phyloP scores from a whole-genome alignment of 345 rosid genomes.

The Aethionema arabicum region DNA sequence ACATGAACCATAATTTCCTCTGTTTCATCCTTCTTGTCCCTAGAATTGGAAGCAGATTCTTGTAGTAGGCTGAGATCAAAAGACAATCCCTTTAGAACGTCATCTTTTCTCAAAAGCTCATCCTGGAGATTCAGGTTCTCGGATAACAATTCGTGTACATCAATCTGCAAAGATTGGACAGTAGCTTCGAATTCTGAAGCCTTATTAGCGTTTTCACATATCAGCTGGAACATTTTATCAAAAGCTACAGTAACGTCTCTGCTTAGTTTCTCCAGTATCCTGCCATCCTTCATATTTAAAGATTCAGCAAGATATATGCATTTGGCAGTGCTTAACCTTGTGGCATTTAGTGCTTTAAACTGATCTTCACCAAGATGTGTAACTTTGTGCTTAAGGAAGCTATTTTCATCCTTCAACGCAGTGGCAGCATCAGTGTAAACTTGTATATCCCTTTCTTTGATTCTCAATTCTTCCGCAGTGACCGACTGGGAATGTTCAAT shows the following conservation, averaged over 20 bases:
- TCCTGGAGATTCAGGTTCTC: slow-evolving; percentile 56
- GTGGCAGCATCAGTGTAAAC: slow-evolving; percentile 35
- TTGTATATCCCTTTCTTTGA: slow-evolving; percentile 48
- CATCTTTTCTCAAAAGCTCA: slow-evolving; percentile 81
- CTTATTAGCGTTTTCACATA: slow-evolving; percentile 47
- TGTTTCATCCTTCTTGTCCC: slow-evolving; percentile 79
- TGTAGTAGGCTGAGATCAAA: slow-evolving; percentile 88
- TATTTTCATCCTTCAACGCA: slow-evolving; percentile 47
- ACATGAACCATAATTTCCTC: slow-evolving; percentile 58
- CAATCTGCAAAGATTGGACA: slow-evolving; percentile 51
- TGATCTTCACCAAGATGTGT: slow-evolving; percentile 32
- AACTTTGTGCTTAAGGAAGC: slow-evolving; percentile 37
- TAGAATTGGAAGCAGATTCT: slow-evolving; percentile 79
- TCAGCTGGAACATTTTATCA: slow-evolving; percentile 48
- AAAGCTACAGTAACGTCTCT: slow-evolving; percentile 40
- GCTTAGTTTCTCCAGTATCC: slow-evolving; percentile 41
- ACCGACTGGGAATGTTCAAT: slow-evolving; percentile 49
- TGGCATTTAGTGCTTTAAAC: slow-evolving; percentile 36
- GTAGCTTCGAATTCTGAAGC: slow-evolving; percentile 49
- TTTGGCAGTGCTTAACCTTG: slow-evolving; percentile 40
- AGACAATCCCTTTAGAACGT: slow-evolving; percentile 68
- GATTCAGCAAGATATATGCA: slow-evolving; percentile 34
- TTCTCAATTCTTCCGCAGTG: slow-evolving; percentile 42
- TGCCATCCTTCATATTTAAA: slow-evolving; percentile 31
- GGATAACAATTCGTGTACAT: slow-evolving; percentile 49